These are phyloP conservation scores for Coemansia sp. DNA, from an alignment of 192 early-diverging fungal genomes.

Conservation along the genomic window DNA sequence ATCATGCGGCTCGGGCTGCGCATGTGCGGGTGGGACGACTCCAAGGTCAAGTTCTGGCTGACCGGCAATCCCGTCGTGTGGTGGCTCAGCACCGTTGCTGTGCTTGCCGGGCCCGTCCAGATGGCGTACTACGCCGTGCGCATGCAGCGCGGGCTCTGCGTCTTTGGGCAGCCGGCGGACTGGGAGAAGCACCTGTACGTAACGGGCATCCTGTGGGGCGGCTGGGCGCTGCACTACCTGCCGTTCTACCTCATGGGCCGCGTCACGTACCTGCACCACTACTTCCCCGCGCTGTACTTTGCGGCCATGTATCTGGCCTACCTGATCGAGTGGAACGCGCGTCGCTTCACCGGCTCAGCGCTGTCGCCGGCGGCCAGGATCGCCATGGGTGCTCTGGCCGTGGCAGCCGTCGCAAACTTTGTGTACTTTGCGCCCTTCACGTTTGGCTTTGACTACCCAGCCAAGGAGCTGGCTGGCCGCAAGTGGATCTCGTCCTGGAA, in stretches of 20 bases:
- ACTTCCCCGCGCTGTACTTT: slow-evolving; percentile 96
- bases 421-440: slow-evolving; percentile 75
- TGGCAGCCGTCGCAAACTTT: slow-evolving; percentile 57
- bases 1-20: slow-evolving; percentile 87
- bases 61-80: slow-evolving; percentile 92
- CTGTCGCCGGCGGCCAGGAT: slow-evolving; percentile 1
- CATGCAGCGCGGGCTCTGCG: slow-evolving; percentile 50
- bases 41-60: slow-evolving; percentile 82
- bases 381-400: slow-evolving; percentile 9
- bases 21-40: slow-evolving; percentile 92
- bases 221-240: slow-evolving; percentile 93
- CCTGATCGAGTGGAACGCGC: slow-evolving; percentile 71
- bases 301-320: slow-evolving; percentile 75
- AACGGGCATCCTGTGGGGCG: slow-evolving; percentile 69
- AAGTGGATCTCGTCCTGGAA: slow-evolving; percentile 81
- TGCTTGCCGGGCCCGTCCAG: slow-evolving; percentile 17
- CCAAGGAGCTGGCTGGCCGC: slow-evolving; percentile 52
- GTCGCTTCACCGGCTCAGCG: slow-evolving; percentile 32
- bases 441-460: slow-evolving; percentile 76
- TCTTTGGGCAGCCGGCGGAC: slow-evolving; percentile 18
- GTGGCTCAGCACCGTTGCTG: slow-evolving; percentile 68
- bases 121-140: slow-evolving; percentile 60
- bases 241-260: slow-evolving; percentile 97
- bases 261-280: slow-evolving; percentile 95
- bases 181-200: slow-evolving; percentile 69